phyloP scores from a whole-genome alignment of 306 rosid species.

The Trichosanthes cucumerina region DNA sequence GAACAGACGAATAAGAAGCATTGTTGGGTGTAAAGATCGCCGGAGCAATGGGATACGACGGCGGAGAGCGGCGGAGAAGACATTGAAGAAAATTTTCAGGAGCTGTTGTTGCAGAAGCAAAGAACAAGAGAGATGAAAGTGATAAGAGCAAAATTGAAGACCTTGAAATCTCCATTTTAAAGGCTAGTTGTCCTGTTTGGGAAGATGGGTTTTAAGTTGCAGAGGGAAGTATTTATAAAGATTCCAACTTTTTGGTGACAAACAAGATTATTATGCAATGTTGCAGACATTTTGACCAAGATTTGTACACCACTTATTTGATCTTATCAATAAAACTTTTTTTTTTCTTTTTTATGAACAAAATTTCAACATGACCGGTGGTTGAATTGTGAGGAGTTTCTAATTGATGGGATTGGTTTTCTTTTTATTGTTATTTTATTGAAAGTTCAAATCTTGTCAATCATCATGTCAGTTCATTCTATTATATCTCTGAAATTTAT shows the following conservation, averaged over 20 bases:
- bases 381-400: not conserved
- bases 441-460: not conserved
- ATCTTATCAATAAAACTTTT: not conserved
- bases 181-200: not conserved
- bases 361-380: not conserved
- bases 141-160: not conserved
- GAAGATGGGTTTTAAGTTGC: not conserved
- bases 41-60: constrained; percentile 14
- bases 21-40: constrained; percentile 28
- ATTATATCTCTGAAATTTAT: not conserved
- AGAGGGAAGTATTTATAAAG: not conserved
- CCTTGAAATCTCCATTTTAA: not conserved
- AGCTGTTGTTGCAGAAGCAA: not conserved
- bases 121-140: not conserved
- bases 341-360: not conserved
- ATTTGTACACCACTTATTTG: not conserved
- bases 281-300: not conserved
- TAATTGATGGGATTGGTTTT: not conserved
- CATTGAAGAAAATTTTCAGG: not conserved
- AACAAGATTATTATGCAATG: not conserved
- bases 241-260: not conserved
- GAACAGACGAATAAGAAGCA: constrained; percentile 30
- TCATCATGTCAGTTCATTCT: not conserved
- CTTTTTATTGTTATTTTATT: not conserved
- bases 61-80: not conserved